Base-by-base conservation (phyloP, 1,139 yeast genomes). In the Debaryomyces psychrophilus region DNA sequence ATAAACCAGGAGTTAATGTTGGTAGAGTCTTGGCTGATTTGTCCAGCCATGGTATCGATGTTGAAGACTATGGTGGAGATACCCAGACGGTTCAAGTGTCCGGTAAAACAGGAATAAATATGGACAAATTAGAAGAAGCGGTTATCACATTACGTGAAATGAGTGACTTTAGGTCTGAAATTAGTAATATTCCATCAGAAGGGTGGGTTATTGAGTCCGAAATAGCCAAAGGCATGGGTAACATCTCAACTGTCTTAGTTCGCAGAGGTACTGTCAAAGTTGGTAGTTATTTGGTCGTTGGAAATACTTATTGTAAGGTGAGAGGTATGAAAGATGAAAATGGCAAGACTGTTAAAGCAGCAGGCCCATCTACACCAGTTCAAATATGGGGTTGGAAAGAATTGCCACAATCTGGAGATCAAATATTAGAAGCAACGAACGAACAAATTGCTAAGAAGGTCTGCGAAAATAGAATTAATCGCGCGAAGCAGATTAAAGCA, bases 321-420 rank as follows among this genome's bases (percentile, higher is more conserved):
- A 81, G 86, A 56, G 83, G 86, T n/a, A 81, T 93, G 79, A 78
- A 77, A 49, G 90, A 90, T 63, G 96, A 90, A 57, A 63, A 69
- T 49, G 93, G 93, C 2, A 83, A 83, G 52, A 48, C 71, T 1
- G 68, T 90, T 11, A 81, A 83, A 52, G 48, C 65, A 23, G 98
- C 97, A 0, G 82, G 82, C 0, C 98, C 99, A 0, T 87, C 97
- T 0, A 85, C 88, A 2, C 97, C 98, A 0, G 96, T 90, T 1
- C 96, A 90, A 58, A 76, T 93, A 5, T 79, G 90, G 67, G 99
- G 99, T 0, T 93, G 99, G 99, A 90, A 88, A 60, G 93, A 85
- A 34, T 69, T 90, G 39, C 99, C 99, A 0, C 88, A 82, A 44
- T 95, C 96, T 17, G 99, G 99, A 2, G 97, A 90, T 53, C 83